These are phyloP conservation scores for Castanospermum australe DNA, from an alignment of 306 rosid species.

Conservation along the genomic window DNA sequence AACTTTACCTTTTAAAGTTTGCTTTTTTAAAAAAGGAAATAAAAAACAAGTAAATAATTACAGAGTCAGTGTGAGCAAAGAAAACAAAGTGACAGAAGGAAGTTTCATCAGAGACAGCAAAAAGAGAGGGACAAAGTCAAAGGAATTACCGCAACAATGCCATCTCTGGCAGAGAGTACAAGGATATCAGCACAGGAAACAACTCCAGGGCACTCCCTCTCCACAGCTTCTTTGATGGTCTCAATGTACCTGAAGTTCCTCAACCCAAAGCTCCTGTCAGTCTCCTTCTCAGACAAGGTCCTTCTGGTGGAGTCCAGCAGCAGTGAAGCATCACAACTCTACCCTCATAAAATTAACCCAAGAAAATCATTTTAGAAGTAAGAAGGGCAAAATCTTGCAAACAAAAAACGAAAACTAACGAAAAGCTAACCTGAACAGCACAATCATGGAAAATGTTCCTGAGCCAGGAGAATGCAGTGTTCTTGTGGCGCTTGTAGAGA, in stretches of 20 bases:
- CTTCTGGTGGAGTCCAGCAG: conserved; percentile 91
- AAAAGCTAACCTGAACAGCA: conserved; percentile 71
- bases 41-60: background rate
- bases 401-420: background rate
- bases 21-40: background rate
- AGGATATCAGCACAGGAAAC: conserved; percentile 96
- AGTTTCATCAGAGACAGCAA: background rate
- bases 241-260: conserved; percentile 96
- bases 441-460: conserved; percentile 97
- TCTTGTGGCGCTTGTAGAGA: conserved; percentile 98
- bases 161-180: conserved; percentile 92
- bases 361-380: background rate
- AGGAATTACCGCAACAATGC: conserved; percentile 65
- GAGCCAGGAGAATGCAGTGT: conserved; percentile 99
- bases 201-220: conserved; percentile 94
- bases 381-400: background rate
- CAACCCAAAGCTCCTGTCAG: conserved; percentile 95
- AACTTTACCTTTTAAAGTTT: background rate
- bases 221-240: conserved; percentile 89
- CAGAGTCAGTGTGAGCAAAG: background rate
- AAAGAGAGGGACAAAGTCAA: background rate
- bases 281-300: conserved; percentile 85
- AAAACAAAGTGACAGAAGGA: background rate
- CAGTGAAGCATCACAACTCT: conserved; percentile 97
- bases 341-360: background rate